Percentiles rank a stretch among this genome's conserved stretches.
These are phyloP conservation scores for Aspergillus bertholletiae DNA, from an alignment of 495 filamentous ascomycete genomes.

Conservation along the genomic window DNA sequence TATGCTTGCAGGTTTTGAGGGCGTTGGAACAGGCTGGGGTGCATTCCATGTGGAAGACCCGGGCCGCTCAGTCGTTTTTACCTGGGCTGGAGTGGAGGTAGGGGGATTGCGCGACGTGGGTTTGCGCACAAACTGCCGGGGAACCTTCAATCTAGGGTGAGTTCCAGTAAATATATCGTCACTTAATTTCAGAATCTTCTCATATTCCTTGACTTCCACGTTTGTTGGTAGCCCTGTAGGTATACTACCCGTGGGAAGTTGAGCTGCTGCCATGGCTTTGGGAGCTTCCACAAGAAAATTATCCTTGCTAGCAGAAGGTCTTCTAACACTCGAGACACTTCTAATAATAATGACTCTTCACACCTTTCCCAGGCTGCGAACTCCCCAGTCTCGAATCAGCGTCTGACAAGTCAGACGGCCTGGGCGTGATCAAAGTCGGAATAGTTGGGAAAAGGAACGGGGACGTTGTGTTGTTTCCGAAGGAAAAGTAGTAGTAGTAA, in stretches of 20 bases:
- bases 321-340: not conserved
- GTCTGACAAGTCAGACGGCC: not conserved
- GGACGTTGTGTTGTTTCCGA: not conserved
- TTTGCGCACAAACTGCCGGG: slow-evolving; percentile 56
- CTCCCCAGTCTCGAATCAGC: not conserved
- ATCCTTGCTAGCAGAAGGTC: not conserved
- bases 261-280: slow-evolving; percentile 38
- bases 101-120: slow-evolving; percentile 28
- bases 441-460: not conserved
- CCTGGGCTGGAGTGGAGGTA: slow-evolving; percentile 18
- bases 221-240: slow-evolving; percentile 26
- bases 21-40: slow-evolving; percentile 24
- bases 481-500: no score
- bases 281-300: not conserved
- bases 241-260: slow-evolving; percentile 32
- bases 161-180: slow-evolving; percentile 72
- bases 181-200: slow-evolving; percentile 71
- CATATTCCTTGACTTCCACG: slow-evolving; percentile 53
- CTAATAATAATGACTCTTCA: not conserved
- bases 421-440: not conserved
- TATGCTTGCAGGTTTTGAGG: slow-evolving; percentile 22
- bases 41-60: slow-evolving; percentile 24
- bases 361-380: not conserved
- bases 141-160: slow-evolving; percentile 71
- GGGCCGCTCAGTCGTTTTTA: slow-evolving; percentile 22